Conservation (phyloP, 192 early-diverging fungal species). For the Coemansia sp. region DNA sequence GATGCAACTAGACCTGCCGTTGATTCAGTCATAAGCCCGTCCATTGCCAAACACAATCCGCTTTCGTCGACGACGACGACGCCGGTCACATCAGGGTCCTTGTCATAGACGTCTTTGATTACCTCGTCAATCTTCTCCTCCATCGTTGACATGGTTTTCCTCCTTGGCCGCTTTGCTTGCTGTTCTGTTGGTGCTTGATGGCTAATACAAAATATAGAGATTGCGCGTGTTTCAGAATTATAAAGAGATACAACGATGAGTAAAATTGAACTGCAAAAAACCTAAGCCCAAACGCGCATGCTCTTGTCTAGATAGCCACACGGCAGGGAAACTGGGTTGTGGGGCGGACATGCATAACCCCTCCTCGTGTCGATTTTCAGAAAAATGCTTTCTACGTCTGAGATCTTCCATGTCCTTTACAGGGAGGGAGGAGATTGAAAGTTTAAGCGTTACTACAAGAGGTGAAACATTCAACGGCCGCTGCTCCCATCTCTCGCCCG, state of each 20-base stretch:
- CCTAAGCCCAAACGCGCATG: too few species aligned
- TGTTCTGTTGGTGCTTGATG: background rate
- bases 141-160: conserved; percentile 18
- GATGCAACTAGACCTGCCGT: conserved; percentile 46
- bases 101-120: conserved; percentile 28
- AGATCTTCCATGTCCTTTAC: too few species aligned
- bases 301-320: background rate
- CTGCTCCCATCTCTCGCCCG: too few species aligned
- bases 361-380: too few species aligned
- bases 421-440: too few species aligned
- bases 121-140: conserved; percentile 32
- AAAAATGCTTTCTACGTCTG: too few species aligned
- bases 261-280: too few species aligned
- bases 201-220: background rate
- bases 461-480: too few species aligned
- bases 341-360: background rate
- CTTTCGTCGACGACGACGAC: conserved; percentile 41
- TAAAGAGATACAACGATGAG: too few species aligned
- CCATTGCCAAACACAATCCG: conserved; percentile 43
- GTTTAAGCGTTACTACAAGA: too few species aligned
- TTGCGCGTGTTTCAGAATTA: background rate
- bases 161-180: too few species aligned
- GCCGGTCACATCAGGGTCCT: conserved; percentile 20
- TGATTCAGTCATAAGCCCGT: conserved; percentile 34
- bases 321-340: background rate